phyloP scores from a whole-genome alignment of 805 yeast genomes.

The Kazachstania bromeliacearum region DNA sequence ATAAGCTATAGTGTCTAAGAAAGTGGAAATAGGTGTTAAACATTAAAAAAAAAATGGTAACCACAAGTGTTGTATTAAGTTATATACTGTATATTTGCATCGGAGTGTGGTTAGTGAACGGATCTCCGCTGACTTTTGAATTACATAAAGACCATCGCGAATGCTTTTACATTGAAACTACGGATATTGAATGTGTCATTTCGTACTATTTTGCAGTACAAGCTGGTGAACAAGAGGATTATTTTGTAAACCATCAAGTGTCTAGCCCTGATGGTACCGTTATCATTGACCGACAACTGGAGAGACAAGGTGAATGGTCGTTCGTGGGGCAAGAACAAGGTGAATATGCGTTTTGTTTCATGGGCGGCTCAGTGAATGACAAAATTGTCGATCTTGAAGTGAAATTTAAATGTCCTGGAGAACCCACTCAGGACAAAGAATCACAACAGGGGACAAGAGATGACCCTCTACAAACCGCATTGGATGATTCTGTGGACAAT shows the following conservation, averaged over 20 bases:
- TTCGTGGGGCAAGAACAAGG: constrained; percentile 59
- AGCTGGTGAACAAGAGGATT: constrained; percentile 17
- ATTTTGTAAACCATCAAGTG: constrained; percentile 24
- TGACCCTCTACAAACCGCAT: constrained; percentile 18
- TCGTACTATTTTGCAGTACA: constrained; percentile 28
- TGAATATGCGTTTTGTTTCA: constrained; percentile 82
- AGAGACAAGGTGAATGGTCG: constrained; percentile 72
- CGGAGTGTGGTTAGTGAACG: too few species aligned
- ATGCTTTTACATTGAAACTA: constrained; percentile 21
- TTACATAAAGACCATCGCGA: constrained; percentile 16
- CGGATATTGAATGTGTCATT: constrained; percentile 59
- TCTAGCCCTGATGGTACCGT: constrained; percentile 23
- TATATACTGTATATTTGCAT: too few species aligned
- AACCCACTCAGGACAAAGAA: constrained; percentile 5
- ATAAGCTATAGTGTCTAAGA: too few species aligned
- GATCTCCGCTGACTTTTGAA: constrained; percentile 25
- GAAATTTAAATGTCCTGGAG: constrained; percentile 18
- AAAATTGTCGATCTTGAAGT: constrained; percentile 81
- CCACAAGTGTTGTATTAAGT: too few species aligned
- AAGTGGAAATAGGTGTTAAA: too few species aligned
- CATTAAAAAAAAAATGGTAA: too few species aligned
- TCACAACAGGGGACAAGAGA: constrained; percentile 12
- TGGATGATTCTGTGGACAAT: constrained; percentile 37
- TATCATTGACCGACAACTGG: constrained; percentile 44
- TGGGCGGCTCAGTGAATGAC: constrained; percentile 73